These are phyloP conservation scores for Backusella westeae DNA, from an alignment of 192 early-diverging fungal genomes.

Conservation along the genomic window DNA sequence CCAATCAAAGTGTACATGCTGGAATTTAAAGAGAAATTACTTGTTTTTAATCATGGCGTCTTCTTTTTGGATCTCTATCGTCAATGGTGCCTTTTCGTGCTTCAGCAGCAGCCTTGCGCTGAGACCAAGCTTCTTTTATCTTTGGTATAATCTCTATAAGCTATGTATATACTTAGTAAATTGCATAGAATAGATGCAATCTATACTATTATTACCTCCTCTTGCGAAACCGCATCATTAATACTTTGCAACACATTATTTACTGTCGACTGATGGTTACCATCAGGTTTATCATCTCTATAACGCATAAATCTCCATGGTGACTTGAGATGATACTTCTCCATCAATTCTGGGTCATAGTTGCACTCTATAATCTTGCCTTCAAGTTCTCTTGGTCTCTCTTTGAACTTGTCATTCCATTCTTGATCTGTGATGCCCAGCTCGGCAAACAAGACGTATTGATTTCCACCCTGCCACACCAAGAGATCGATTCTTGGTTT, in stretches of 20 bases:
- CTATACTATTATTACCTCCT: constrained; percentile 42
- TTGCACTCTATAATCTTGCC: constrained; percentile 64
- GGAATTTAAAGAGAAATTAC: not conserved
- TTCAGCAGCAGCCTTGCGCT: constrained; percentile 20
- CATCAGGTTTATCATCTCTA: constrained; percentile 76
- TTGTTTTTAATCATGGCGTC: not conserved
- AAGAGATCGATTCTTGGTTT: constrained; percentile 48
- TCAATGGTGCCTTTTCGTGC: not conserved
- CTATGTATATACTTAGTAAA: not conserved
- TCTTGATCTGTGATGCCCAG: constrained; percentile 57
- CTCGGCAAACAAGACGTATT: constrained; percentile 45
- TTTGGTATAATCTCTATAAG: constrained; percentile 27
- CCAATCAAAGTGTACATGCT: not conserved
- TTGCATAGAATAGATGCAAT: not conserved
- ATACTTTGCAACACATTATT: constrained; percentile 68
- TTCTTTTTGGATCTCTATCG: not conserved
- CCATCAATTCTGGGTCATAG: constrained; percentile 49
- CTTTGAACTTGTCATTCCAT: constrained; percentile 44
- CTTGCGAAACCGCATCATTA: constrained; percentile 61
- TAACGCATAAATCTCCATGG: constrained; percentile 75
- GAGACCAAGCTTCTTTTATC: constrained; percentile 37
- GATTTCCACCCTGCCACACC: constrained; percentile 45
- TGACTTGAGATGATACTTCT: constrained; percentile 24
- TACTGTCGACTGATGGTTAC: constrained; percentile 64
- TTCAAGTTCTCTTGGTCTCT: constrained; percentile 37